Evolutionary conservation across 352 stramenopile genomes (phyloP).

Genomic region (Phytophthora sojae): DNA sequence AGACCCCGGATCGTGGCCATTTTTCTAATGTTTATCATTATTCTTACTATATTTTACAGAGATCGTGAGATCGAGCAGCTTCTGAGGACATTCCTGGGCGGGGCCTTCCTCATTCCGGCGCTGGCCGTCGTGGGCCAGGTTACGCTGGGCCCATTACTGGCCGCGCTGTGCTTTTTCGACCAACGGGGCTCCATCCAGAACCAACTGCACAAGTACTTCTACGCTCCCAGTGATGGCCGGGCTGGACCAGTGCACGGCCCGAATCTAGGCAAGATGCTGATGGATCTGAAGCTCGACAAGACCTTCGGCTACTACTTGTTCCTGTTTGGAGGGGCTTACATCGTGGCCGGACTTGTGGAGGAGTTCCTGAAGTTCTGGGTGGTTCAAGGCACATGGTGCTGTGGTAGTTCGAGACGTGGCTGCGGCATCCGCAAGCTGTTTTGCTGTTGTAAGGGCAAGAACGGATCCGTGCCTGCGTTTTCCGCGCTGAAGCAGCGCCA

Average conservation of each 20-base stretch:
- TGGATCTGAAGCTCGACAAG: conserved; percentile 60
- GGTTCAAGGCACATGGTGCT: conserved; percentile 62
- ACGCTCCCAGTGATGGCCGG: conserved; percentile 19
- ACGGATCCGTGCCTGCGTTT: conserved; percentile 32
- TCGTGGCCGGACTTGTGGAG: conserved; percentile 70
- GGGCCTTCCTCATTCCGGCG: conserved; percentile 48
- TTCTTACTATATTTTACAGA: conserved; percentile 32
- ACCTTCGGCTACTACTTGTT: conserved; percentile 72
- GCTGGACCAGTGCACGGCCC: conserved; percentile 26
- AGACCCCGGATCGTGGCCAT: not conserved
- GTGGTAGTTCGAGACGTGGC: conserved; percentile 20
- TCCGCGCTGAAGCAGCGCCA: conserved; percentile 33
- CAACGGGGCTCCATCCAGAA: conserved; percentile 50
- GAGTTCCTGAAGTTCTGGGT: conserved; percentile 77
- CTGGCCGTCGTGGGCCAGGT: conserved; percentile 53
- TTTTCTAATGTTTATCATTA: conserved; percentile 5
- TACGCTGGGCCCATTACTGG: conserved; percentile 48
- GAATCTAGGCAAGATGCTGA: conserved; percentile 51
- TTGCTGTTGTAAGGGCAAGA: conserved; percentile 31
- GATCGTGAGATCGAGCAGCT: conserved; percentile 72
- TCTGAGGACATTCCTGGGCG: conserved; percentile 59
- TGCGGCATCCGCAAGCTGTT: conserved; percentile 16
- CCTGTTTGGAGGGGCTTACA: conserved; percentile 56
- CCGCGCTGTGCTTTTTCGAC: conserved; percentile 64
- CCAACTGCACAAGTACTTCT: conserved; percentile 51